Evolutionary conservation across 306 rosid species (phyloP), one percentile per base, ranked within the genome.

Genomic region (Pterocarpus santalinus): DNA sequence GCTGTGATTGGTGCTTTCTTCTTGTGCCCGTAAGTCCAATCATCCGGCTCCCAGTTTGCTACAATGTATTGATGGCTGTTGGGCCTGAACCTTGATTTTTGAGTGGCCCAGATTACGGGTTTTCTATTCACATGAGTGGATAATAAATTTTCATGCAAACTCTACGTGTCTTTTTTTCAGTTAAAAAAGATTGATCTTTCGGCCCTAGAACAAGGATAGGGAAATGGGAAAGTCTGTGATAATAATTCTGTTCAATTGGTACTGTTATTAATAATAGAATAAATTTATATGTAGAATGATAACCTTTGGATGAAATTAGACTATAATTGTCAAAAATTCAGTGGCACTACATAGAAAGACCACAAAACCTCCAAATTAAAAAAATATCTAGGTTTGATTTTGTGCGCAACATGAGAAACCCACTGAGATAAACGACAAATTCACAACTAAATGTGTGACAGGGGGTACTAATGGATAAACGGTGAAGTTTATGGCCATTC

Each of bases 1-100:
- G 97, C 78, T 87, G 73, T 79, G 81, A 83, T 87, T 90, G 65
- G 47, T 65, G 80, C 89, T 77, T 72, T 14, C n/a, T 64, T 57
- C 61, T 72, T 58, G 62, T 71, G 38, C 77, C 52, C 83, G 36
- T 39, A 61, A 66, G 35, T 77, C 16, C 78, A 65, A 66, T 85
- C 79, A 81, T 79, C 72, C 1, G 28, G 28, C 28, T 22, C 28
- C 28, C 28, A 22, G 28, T 22, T 22, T 22, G 28, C 28, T 22
- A 22, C 28, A 22, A 0, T 64, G 12, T 58, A 5, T 33, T 58
- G 41, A 76, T 71, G 79, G 78, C 62, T 55, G 9, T 4, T 77
- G 79, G 84, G 77, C 85, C 70, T 83, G 1, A 83, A 22, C 30
- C 66, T 65, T 34, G 35, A 38, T 32, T 36, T 44, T n/a, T 16